Evolutionary conservation across 345 rosid genomes (phyloP), one percentile per base, ranked within the genome.

Genomic region (Pistacia integerrima): DNA sequence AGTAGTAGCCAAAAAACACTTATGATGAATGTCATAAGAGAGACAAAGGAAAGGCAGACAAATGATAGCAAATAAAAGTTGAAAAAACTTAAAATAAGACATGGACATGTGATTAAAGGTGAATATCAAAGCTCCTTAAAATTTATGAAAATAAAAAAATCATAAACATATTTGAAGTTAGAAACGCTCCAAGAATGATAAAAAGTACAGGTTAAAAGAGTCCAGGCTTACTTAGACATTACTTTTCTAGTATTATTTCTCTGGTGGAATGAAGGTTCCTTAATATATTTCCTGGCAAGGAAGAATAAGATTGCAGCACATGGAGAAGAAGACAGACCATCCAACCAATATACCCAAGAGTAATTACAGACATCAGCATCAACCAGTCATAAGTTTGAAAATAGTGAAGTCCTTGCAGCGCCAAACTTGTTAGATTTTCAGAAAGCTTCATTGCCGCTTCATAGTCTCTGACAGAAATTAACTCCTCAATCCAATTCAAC

Each of bases 371-470:
- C 98, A 94, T 94, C 87, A 94, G 86, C 97, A 90, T 90, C 79
- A 93, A 82, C 97, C 97, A 94, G 77, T 94, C 98, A 76, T 94
- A 94, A 9, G 98, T 94, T 80, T 94, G 98, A 83, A 90, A 94
- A 87, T 94, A 94, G 67, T 93, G 97, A 74, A 94, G 91, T 44
- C 98, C 98, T 61, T 93, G 84, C 60, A 94, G 86, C 22, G 98
- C 93, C 90, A 90, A 84, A 85, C 88, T 84, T 89, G 94, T 94
- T 48, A 94, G 93, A 78, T 87, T 87, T 81, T 90, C 84, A 22
- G 92, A 84, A 69, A 77, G 85, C 84, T 78, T 87, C 95, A 87
- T 83, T 56, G 97, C 98, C 72, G 86, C 85, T 79, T 84, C 87
- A 77, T 87, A 90, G 78, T 85, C 86, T 80, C 84, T 75, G 13